These are phyloP conservation scores for Diaporthe sp. DNA, from an alignment of 2,329 filamentous ascomycete genomes.

Conservation along the genomic window DNA sequence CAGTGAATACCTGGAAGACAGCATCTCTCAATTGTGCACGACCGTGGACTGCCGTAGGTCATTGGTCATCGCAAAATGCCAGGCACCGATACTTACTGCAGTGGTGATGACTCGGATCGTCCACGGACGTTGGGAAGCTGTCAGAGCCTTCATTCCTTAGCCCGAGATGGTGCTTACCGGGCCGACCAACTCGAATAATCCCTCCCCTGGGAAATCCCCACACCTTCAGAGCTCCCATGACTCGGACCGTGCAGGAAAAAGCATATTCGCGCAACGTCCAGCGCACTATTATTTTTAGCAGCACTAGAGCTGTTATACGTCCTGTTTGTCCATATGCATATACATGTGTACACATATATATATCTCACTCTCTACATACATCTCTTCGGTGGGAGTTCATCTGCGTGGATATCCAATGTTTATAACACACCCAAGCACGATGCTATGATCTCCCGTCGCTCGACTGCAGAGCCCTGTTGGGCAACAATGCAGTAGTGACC, in stretches of 20 bases:
- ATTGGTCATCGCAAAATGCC: neutral
- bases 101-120: neutral
- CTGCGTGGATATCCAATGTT: neutral
- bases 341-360: too few relatives aligned
- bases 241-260: constrained; percentile 5
- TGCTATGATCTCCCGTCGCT: constrained; percentile 48
- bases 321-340: too few relatives aligned
- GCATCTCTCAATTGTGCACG: neutral
- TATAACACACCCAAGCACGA: neutral
- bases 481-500: constrained; percentile 63
- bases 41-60: too few relatives aligned
- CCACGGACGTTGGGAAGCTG: neutral
- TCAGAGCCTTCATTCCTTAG: neutral
- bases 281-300: neutral
- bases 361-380: neutral
- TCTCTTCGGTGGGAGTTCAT: neutral
- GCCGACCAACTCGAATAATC: neutral
- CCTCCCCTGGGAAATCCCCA: neutral
- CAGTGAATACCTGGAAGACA: neutral
- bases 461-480: constrained; percentile 54
- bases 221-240: neutral
- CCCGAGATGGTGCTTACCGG: constrained; percentile 12
- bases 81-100: neutral
- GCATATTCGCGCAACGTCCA: neutral
- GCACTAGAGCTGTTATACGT: neutral